Evolutionary conservation across 2,329 filamentous ascomycete genomes (phyloP).

Genomic region (Stemphylium vesicarium): DNA sequence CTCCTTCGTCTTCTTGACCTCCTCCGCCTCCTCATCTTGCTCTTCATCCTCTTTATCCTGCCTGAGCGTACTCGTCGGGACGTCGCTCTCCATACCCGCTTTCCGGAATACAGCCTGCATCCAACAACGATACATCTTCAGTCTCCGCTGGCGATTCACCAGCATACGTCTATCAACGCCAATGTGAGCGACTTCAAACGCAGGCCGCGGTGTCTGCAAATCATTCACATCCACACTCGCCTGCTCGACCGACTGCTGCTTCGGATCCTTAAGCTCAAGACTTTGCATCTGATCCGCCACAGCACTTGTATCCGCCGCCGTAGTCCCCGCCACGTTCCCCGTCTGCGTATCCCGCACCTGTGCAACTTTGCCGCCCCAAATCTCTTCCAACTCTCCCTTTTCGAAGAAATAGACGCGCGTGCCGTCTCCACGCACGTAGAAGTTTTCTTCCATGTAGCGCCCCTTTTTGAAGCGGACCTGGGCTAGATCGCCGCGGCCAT

Average conservation of each 20-base stretch:
- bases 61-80: slow-evolving; percentile 44
- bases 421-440: slow-evolving; percentile 94
- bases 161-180: slow-evolving; percentile 87
- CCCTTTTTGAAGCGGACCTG: slow-evolving; percentile 98
- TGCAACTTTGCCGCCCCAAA: slow-evolving; percentile 68
- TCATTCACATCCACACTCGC: slow-evolving; percentile 6
- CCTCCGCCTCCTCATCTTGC: slow-evolving; percentile 7
- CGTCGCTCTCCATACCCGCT: slow-evolving; percentile 38
- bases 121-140: slow-evolving; percentile 99
- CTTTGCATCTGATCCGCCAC: slow-evolving; percentile 4
- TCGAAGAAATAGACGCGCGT: slow-evolving; percentile 99
- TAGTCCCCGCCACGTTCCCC: slow-evolving; percentile 7
- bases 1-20: not conserved
- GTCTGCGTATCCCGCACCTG: slow-evolving; percentile 4
- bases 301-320: not conserved
- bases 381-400: slow-evolving; percentile 75
- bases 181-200: slow-evolving; percentile 75
- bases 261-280: slow-evolving; percentile 10
- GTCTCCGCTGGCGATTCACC: slow-evolving; percentile 85
- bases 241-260: not conserved
- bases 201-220: slow-evolving; percentile 24
- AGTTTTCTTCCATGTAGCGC: slow-evolving; percentile 92
- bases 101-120: slow-evolving; percentile 84
- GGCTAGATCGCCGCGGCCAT: slow-evolving; percentile 91
- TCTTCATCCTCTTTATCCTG: slow-evolving; percentile 28